Conservation (phyloP, 2,329 filamentous ascomycete species). For the Penicillium expansum region DNA sequence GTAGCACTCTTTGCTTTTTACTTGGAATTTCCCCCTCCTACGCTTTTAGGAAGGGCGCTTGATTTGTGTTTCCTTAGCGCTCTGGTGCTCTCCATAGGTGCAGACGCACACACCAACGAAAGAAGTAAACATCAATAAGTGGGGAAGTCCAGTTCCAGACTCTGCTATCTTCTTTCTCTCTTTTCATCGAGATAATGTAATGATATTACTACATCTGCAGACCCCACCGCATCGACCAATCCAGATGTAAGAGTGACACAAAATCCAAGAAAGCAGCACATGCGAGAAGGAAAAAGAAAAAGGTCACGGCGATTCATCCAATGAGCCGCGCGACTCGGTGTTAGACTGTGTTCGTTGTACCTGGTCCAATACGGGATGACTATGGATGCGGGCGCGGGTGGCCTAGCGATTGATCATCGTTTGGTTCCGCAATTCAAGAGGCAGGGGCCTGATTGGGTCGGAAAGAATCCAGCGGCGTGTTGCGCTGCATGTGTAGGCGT, state of each 20-base stretch:
- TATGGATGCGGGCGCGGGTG: neutral
- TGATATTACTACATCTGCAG: neutral
- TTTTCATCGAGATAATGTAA: neutral
- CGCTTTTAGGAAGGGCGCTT: neutral
- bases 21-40: neutral
- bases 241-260: neutral
- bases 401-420: neutral
- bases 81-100: neutral
- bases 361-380: neutral
- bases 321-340: neutral
- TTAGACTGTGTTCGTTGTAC: neutral
- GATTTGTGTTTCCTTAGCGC: neutral
- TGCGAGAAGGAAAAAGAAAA: neutral
- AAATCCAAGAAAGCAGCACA: neutral
- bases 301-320: neutral
- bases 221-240: neutral
- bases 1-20: neutral
- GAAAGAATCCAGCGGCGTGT: neutral
- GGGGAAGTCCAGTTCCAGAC: neutral
- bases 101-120: neutral
- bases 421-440: neutral
- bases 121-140: neutral
- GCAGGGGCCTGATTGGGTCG: neutral
- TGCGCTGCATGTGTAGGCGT: constrained; percentile 3
- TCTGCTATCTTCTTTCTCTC: neutral